Conservation (phyloP, 495 filamentous ascomycete species). For the Lasiosphaeris hirsuta region DNA sequence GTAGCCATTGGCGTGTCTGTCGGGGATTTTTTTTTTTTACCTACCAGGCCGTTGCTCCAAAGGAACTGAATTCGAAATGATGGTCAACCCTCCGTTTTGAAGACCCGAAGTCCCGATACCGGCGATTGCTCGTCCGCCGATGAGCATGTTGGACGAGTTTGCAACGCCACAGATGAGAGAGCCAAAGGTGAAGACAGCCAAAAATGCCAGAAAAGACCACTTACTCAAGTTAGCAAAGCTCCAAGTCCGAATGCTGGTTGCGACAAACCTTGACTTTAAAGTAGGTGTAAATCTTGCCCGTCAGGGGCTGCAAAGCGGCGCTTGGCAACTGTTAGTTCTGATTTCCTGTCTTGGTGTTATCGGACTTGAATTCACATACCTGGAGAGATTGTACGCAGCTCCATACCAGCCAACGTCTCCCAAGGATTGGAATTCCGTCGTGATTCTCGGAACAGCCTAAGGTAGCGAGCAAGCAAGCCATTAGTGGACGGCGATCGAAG, state of each 20-base stretch:
- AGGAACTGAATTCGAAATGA: conserved; percentile 35
- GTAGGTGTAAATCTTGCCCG: conserved; percentile 39
- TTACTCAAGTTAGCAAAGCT: neutral
- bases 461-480: neutral
- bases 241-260: too few species aligned
- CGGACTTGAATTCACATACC: neutral
- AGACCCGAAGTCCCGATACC: conserved; percentile 44
- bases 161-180: conserved; percentile 51
- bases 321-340: neutral
- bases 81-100: conserved; percentile 47
- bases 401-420: conserved; percentile 9
- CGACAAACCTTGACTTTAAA: conserved; percentile 28
- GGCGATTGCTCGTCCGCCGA: conserved; percentile 49
- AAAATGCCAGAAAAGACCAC: conserved; percentile 33
- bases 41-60: conserved; percentile 34
- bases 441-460: conserved; percentile 14
- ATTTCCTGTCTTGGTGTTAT: too few species aligned
- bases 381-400: conserved; percentile 4
- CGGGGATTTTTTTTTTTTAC: too few species aligned
- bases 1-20: neutral
- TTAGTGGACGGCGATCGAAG: neutral
- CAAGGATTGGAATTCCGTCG: conserved; percentile 1
- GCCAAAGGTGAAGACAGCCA: conserved; percentile 43
- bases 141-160: conserved; percentile 40
- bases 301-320: conserved; percentile 27